Conservation (phyloP, 73 alveolate genomes). For the Tetrahymena malaccensis region DNA sequence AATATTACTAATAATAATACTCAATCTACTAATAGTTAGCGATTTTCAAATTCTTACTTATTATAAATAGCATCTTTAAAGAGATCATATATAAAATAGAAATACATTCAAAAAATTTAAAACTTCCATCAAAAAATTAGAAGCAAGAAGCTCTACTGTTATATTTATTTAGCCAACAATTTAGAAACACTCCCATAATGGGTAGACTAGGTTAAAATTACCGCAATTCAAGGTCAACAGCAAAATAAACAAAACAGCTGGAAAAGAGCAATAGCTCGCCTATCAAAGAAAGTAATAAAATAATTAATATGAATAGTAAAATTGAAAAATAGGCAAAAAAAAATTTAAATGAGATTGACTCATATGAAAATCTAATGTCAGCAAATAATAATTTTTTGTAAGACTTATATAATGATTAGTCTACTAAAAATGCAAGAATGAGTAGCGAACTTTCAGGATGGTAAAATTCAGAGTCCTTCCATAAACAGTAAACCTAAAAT, state of each 20-base stretch:
- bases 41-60: background rate
- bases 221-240: background rate
- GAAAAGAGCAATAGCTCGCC: background rate
- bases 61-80: background rate
- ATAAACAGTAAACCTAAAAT: background rate
- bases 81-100: background rate
- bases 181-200: background rate
- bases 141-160: background rate
- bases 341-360: background rate
- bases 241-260: background rate
- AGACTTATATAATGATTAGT: background rate
- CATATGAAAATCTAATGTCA: background rate
- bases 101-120: no score
- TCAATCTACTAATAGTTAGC: background rate
- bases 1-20: background rate
- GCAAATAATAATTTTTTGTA: background rate
- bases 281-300: background rate
- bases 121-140: background rate
- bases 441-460: background rate
- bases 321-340: background rate
- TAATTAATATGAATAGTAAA: background rate
- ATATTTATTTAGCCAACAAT: background rate
- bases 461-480: background rate
- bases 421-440: background rate
- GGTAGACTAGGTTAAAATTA: background rate